phyloP scores from a whole-genome alignment of 2,329 filamentous ascomycete genomes.

The Trichoderma oligosporum region DNA sequence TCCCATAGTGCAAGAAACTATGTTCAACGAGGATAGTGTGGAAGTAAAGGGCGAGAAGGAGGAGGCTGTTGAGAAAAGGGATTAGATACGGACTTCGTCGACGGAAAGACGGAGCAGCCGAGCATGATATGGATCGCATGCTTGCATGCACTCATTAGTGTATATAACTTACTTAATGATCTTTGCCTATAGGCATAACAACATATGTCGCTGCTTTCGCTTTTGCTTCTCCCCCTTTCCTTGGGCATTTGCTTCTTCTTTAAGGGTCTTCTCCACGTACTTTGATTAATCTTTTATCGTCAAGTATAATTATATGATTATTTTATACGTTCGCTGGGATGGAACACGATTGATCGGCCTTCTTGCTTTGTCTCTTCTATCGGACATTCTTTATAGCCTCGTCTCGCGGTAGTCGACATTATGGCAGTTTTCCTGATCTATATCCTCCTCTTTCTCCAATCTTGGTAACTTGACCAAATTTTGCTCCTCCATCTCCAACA shows the following conservation, averaged over 20 bases:
- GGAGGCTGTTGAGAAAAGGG: conserved; percentile 18
- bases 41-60: conserved; percentile 35
- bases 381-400: neutral
- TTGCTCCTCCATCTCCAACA: neutral
- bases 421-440: neutral
- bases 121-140: neutral
- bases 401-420: neutral
- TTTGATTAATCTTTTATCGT: neutral
- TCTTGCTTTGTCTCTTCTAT: neutral
- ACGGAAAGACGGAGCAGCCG: neutral
- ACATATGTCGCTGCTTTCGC: neutral
- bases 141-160: neutral
- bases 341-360: no score
- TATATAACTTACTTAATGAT: neutral
- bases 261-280: neutral
- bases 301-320: neutral
- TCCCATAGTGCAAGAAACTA: conserved; percentile 57
- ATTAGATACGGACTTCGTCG: conserved; percentile 15
- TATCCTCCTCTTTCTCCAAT: neutral
- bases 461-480: neutral
- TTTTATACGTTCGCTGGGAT: no score
- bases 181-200: neutral
- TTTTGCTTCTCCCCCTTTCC: neutral
- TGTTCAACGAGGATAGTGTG: conserved; percentile 48
- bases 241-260: no score